These are phyloP conservation scores for Alternaria atra DNA, from an alignment of 2,329 filamentous ascomycete species.

Conservation along the genomic window DNA sequence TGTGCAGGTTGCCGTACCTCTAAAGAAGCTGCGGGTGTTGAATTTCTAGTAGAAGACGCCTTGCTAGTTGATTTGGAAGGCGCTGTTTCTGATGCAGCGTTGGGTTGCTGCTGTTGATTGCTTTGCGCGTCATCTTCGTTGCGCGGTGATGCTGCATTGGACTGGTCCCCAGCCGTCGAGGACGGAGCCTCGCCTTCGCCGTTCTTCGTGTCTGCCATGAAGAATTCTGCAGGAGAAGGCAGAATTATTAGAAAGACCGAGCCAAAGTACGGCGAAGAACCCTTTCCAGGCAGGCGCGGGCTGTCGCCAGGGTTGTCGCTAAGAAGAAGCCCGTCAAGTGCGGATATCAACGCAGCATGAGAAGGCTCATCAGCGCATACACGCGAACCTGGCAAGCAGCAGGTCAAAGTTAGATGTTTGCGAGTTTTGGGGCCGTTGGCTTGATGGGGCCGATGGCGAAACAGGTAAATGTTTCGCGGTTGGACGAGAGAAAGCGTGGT, in stretches of 20 bases:
- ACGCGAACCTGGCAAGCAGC: conserved; percentile 35
- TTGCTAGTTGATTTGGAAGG: conserved; percentile 46
- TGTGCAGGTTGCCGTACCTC: conserved; percentile 38
- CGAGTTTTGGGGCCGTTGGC: conserved; percentile 9
- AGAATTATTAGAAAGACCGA: conserved; percentile 27
- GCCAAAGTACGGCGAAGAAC: conserved; percentile 31
- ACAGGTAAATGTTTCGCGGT: conserved; percentile 12
- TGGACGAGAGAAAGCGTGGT: conserved; percentile 24
- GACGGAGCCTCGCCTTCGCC: conserved; percentile 48
- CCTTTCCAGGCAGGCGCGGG: conserved; percentile 31
- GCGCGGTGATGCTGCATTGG: conserved; percentile 41
- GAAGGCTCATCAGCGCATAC: conserved; percentile 46
- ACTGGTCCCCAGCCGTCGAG: conserved; percentile 41
- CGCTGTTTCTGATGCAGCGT: conserved; percentile 37
- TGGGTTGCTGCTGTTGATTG: conserved; percentile 28
- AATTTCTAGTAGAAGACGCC: conserved; percentile 47
- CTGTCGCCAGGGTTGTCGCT: conserved; percentile 39
- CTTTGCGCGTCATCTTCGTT: conserved; percentile 40
- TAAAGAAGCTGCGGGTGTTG: conserved; percentile 42
- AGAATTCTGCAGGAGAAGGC: conserved; percentile 32
- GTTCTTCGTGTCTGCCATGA: conserved; percentile 50
- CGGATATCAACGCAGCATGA: conserved; percentile 51
- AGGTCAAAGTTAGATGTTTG: conserved; percentile 25
- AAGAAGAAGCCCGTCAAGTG: conserved; percentile 37
- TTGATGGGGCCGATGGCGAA: conserved; percentile 34